Conservation (phyloP, 495 filamentous ascomycete species). For the Aspergillus wentii region DNA sequence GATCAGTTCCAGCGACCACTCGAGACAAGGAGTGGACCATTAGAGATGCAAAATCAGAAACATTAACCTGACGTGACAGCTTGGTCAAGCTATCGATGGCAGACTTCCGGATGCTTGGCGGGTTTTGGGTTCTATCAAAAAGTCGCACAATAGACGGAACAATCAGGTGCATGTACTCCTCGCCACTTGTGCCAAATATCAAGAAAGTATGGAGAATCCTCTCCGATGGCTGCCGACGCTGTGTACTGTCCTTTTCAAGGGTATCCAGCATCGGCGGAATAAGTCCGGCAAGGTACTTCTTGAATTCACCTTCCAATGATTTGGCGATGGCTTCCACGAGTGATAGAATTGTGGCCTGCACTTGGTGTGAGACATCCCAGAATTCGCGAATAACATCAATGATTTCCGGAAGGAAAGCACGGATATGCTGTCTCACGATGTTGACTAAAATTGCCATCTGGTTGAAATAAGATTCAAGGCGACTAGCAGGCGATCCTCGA, state of each 20-base stretch:
- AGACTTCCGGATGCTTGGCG: conserved; percentile 69
- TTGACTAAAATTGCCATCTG: conserved; percentile 88
- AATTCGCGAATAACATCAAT: conserved; percentile 78
- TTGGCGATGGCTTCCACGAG: conserved; percentile 90
- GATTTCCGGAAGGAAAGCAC: conserved; percentile 79
- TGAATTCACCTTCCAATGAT: conserved; percentile 94
- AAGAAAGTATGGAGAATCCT: conserved; percentile 91
- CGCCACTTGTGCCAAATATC: conserved; percentile 91
- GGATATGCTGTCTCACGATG: conserved; percentile 93
- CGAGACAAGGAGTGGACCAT: conserved; percentile 88
- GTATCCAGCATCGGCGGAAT: conserved; percentile 90
- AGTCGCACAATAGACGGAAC: conserved; percentile 91
- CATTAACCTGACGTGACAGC: conserved; percentile 93
- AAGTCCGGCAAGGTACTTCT: conserved; percentile 81
- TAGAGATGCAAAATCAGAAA: conserved; percentile 91
- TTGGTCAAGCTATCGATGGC: conserved; percentile 94
- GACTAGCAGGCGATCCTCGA: conserved; percentile 60
- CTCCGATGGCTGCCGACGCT: conserved; percentile 71
- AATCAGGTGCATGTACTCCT: conserved; percentile 99
- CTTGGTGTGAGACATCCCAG: conserved; percentile 69
- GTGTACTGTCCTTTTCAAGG: conserved; percentile 77
- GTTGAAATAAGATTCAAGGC: conserved; percentile 93
- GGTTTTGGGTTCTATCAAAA: conserved; percentile 80
- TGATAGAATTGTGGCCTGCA: conserved; percentile 85
- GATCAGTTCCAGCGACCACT: conserved; percentile 67